Evolutionary conservation across 768 basidiomycete genomes (phyloP), one percentile per base, ranked within the genome.

Genomic region (Nevesoporus exiguus): DNA sequence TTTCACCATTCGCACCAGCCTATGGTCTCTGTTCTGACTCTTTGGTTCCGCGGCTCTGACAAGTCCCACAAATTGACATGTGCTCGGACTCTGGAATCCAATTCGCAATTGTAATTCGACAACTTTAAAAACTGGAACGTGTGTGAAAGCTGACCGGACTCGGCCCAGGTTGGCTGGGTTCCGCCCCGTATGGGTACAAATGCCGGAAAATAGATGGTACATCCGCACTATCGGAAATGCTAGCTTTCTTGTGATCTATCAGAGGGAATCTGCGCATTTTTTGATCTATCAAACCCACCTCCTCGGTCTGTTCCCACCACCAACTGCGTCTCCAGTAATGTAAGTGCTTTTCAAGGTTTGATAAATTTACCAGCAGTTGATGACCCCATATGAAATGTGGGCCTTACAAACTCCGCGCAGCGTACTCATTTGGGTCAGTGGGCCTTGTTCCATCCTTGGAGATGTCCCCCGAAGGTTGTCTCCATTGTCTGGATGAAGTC

Each of bases 271-370:
- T 49, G 34, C 42, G 31, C 44, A 37, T 21, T 29, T 50, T 37
- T 24, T 52, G 11, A 52, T 59, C 25, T 31, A 55, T 60, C 44
- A 60, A 22, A 49, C 42, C 48, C 52, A 58, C 61, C 51, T 62
- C 65, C 63, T 67, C 63, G 66, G 68, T 63, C 53, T 55, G 59
- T 57, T 44, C n/a, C 36, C 54, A 62, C 55, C 48, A 47, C 50
- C 41, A 47, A 46, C 39, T 42, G 41, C 46, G 33, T 51, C 48
- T 58, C 54, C 21, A 45, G 57, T 60, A 59, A 61, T 58, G 59
- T 39, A 57, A 59, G 22, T 31, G 22, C 49, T 56, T 30, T 46
- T 51, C 54, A 45, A 36, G 30, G 30, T 45, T 48, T 41, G 46
- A 51, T 5, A 54, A 60, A 49, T 47, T 51, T 50, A 42, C 55